phyloP scores from a whole-genome alignment of 2,329 filamentous ascomycete species.

The Sclerotinia trifoliorum region DNA sequence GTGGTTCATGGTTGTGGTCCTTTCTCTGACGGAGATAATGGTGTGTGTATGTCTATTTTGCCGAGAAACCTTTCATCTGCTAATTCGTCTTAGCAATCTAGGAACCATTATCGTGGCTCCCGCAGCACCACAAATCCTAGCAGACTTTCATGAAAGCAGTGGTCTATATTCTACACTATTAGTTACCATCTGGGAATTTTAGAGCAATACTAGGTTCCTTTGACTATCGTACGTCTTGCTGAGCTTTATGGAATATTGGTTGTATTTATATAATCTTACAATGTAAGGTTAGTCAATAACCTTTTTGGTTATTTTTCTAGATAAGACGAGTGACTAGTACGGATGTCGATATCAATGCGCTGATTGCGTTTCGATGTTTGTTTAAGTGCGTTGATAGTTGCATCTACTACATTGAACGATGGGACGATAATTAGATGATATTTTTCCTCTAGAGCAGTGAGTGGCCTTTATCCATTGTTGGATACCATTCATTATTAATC shows the following conservation, averaged over 20 bases:
- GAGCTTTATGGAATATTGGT: conserved; percentile 57
- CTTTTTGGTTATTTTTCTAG: conserved; percentile 46
- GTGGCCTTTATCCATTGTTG: conserved; percentile 45
- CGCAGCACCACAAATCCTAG: not conserved
- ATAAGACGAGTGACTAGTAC: conserved; percentile 48
- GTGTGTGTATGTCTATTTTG: too few species aligned
- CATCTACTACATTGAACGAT: conserved; percentile 53
- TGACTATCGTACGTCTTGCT: conserved; percentile 58
- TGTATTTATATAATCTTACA: conserved; percentile 43
- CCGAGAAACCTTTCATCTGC: too few species aligned
- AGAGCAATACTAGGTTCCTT: conserved; percentile 45
- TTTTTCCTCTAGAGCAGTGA: conserved; percentile 58
- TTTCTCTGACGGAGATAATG: too few species aligned
- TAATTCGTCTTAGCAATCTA: not conserved
- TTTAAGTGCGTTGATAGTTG: conserved; percentile 53
- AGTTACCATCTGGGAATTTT: not conserved
- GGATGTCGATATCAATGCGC: conserved; percentile 41
- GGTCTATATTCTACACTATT: not conserved
- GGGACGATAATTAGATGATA: conserved; percentile 61
- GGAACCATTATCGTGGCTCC: not conserved
- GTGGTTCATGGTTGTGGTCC: too few species aligned
- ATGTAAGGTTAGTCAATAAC: conserved; percentile 51
- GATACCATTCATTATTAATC: conserved; percentile 42
- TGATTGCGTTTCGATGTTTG: conserved; percentile 60
- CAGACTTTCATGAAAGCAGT: not conserved